A percentile compares a stretch with the other conserved stretches of the same genome.
Conservation (phyloP, 768 basidiomycete genomes). For the Calocybe gangraenosa region DNA sequence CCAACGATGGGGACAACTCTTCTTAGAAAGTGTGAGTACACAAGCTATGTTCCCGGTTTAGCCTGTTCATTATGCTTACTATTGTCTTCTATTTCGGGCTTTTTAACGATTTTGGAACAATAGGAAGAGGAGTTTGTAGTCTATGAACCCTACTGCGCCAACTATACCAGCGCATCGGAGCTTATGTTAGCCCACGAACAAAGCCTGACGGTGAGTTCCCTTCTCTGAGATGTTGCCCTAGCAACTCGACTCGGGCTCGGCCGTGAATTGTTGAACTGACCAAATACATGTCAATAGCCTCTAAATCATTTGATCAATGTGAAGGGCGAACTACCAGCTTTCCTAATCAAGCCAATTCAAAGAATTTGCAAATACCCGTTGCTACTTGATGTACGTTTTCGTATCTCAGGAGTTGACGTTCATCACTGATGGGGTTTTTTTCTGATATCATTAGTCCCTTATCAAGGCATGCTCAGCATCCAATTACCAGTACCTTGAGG, state of each 20-base stretch:
- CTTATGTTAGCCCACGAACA: slow-evolving; percentile 84
- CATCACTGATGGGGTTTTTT: slow-evolving; percentile 7
- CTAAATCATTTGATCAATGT: slow-evolving; percentile 84
- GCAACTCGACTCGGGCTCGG: slow-evolving; percentile 27
- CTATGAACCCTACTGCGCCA: slow-evolving; percentile 97
- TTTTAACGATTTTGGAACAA: slow-evolving; percentile 35
- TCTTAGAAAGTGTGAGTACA: slow-evolving; percentile 74
- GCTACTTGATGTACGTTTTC: slow-evolving; percentile 72
- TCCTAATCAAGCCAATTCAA: slow-evolving; percentile 98
- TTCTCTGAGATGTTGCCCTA: slow-evolving; percentile 23
- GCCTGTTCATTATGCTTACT: slow-evolving; percentile 39
- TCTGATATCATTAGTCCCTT: slow-evolving; percentile 47
- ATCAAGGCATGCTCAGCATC: slow-evolving; percentile 63
- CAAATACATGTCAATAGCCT: slow-evolving; percentile 50
- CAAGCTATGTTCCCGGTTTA: slow-evolving; percentile 33
- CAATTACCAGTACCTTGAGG: slow-evolving; percentile 70
- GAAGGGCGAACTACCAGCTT: slow-evolving; percentile 89
- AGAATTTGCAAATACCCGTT: slow-evolving; percentile 98
- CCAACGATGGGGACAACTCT: slow-evolving; percentile 85
- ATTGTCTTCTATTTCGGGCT: slow-evolving; percentile 20
- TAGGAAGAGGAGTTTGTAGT: slow-evolving; percentile 95
- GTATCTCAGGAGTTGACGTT: slow-evolving; percentile 12
- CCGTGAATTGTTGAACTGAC: slow-evolving; percentile 24
- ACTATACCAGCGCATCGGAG: slow-evolving; percentile 85
- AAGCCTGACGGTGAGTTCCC: slow-evolving; percentile 68